These are phyloP conservation scores for Pythium monospermum DNA, from an alignment of 352 stramenopile genomes.

Conservation along the genomic window DNA sequence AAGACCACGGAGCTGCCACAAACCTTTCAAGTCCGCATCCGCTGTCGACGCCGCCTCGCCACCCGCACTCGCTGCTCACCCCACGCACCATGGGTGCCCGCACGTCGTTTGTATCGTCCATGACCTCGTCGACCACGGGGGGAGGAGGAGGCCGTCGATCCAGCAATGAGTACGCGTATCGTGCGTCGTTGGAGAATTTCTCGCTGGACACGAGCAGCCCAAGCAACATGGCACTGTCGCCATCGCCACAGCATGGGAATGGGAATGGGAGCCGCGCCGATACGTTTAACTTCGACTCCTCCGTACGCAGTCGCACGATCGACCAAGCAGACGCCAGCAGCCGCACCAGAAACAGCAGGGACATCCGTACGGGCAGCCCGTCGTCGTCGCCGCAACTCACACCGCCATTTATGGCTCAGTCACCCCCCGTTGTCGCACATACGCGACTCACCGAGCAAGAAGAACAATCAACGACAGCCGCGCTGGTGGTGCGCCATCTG, in stretches of 20 bases:
- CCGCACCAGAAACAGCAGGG: no score
- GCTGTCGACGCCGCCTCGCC: constrained; percentile 60
- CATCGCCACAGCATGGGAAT: constrained; percentile 1
- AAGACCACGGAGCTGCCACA: constrained; percentile 29
- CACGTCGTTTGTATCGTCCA: constrained; percentile 23
- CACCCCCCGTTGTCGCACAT: no score
- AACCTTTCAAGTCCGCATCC: constrained; percentile 16
- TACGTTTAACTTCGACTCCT: constrained; percentile 18
- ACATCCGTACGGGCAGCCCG: no score
- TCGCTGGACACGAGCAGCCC: constrained; percentile 34
- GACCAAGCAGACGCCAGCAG: no score
- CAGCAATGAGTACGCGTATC: constrained; percentile 27
- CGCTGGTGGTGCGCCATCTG: constrained; percentile 19
- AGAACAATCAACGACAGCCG: constrained; percentile 17
- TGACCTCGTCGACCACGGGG: constrained; percentile 17
- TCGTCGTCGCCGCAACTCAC: constrained; percentile 31
- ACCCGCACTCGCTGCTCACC: constrained; percentile 54
- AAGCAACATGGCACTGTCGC: constrained; percentile 11
- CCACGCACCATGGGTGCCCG: constrained; percentile 24
- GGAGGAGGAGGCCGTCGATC: constrained; percentile 15
- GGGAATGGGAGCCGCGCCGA: no score
- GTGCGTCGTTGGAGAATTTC: constrained; percentile 63
- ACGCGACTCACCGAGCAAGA: no score
- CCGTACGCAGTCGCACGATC: no score
- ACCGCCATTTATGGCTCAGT: constrained; percentile 27